These are phyloP conservation scores for Sarocladiaceae sp. DNA, from an alignment of 2,329 filamentous ascomycete genomes.

Conservation along the genomic window DNA sequence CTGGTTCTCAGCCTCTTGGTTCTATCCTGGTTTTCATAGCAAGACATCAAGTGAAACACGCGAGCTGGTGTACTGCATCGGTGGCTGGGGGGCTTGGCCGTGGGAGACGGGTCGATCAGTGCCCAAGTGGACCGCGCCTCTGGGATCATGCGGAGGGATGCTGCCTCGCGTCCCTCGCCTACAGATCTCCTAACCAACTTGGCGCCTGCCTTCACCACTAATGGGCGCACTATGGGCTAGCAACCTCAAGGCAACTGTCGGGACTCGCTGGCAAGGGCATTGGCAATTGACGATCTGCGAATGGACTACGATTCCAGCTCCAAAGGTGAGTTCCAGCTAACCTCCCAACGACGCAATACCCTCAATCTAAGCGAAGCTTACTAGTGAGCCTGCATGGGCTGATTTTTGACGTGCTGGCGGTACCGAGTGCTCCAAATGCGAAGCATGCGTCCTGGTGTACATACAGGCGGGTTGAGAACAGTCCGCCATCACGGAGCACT, in stretches of 20 bases:
- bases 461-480: too few relatives aligned
- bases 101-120: constrained; percentile 4
- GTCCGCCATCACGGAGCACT: too few relatives aligned
- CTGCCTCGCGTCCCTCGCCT: constrained; percentile 3
- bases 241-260: neutral
- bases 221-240: constrained; percentile 2
- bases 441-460: too few relatives aligned
- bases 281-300: too few relatives aligned
- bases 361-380: too few relatives aligned
- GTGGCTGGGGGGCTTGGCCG: constrained; percentile 2
- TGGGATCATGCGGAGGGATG: constrained; percentile 5
- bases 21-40: constrained; percentile 4
- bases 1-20: neutral
- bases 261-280: too few relatives aligned
- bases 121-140: constrained; percentile 1
- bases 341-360: too few relatives aligned
- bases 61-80: neutral
- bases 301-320: too few relatives aligned
- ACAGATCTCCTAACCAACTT: constrained; percentile 1
- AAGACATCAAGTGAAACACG: constrained; percentile 7
- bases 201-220: constrained; percentile 4
- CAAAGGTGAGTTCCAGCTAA: too few relatives aligned
- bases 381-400: too few relatives aligned
- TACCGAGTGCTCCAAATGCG: too few relatives aligned
- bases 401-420: too few relatives aligned